A percentile compares a stretch with the other conserved stretches of the same genome.
phyloP scores from a whole-genome alignment of 73 alveolate genomes.

The Stentor coeruleus region DNA sequence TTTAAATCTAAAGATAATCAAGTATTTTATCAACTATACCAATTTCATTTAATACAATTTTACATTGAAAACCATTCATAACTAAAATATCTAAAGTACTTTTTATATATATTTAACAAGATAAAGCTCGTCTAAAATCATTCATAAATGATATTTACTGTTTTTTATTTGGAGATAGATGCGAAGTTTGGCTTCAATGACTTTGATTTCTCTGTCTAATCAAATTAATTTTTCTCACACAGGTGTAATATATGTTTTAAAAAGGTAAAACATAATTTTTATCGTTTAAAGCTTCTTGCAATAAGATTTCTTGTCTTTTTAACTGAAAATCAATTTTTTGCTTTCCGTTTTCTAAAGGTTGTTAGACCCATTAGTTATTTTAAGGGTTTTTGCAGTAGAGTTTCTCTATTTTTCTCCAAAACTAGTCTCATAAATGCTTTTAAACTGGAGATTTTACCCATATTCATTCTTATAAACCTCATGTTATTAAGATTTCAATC shows the following conservation, averaged over 20 bases:
- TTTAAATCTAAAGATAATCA: no score
- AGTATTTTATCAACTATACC: no score
- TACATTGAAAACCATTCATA: no score
- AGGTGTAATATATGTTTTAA: neutral
- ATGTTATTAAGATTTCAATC: neutral
- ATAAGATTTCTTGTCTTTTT: neutral
- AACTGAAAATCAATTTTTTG: neutral
- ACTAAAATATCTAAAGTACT: no score
- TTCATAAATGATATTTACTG: no score
- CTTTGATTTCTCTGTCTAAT: no score
- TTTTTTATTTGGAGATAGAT: no score
- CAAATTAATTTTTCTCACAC: conserved; percentile 6
- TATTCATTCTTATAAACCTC: neutral
- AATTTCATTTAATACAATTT: no score
- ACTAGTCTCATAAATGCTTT: neutral
- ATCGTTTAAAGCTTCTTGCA: conserved; percentile 10
- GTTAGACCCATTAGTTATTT: no score
- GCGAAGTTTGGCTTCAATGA: no score
- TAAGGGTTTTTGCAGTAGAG: neutral
- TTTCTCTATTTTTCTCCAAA: neutral
- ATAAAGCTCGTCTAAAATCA: no score
- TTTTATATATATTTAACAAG: no score
- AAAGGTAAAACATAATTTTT: neutral
- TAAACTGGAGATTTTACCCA: neutral
- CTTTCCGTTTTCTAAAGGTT: neutral